A percentile compares a stretch with the other conserved stretches of the same genome.
phyloP scores from a whole-genome alignment of 2,329 filamentous ascomycete genomes.

The Penicillium expansum region DNA sequence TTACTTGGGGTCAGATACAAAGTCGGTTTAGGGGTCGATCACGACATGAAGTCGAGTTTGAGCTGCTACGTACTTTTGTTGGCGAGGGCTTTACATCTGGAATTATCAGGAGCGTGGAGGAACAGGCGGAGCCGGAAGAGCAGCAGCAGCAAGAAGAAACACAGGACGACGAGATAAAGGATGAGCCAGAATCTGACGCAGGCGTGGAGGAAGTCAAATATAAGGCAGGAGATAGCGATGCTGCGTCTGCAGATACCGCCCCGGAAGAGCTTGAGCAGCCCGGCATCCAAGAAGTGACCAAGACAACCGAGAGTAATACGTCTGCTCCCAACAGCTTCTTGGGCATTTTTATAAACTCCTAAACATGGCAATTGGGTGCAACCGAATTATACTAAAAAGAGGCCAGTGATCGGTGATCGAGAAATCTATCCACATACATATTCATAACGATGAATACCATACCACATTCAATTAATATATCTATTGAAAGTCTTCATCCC shows the following conservation, averaged over 20 bases:
- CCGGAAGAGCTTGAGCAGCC: background rate
- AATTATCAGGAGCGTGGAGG: background rate
- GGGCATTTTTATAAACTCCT: background rate
- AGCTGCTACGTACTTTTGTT: constrained; percentile 32
- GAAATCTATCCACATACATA: background rate
- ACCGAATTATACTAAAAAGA: background rate
- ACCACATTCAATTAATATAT: background rate
- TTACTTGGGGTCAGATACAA: constrained; percentile 33
- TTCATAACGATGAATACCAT: background rate
- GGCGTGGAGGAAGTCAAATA: background rate
- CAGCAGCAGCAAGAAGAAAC: background rate
- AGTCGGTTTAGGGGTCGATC: constrained; percentile 30
- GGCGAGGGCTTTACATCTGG: background rate
- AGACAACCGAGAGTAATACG: background rate
- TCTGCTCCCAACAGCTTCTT: background rate
- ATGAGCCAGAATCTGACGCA: background rate
- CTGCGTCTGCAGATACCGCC: background rate
- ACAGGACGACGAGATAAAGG: background rate
- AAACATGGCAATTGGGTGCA: background rate
- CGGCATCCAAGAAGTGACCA: background rate
- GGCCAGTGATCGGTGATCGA: background rate
- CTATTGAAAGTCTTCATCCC: constrained; percentile 32
- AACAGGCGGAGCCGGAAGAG: background rate
- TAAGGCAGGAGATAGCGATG: background rate
- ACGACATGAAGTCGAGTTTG: constrained; percentile 33